Evolutionary conservation across 768 basidiomycete species (phyloP).

Genomic region (Tylopilus balloui): DNA sequence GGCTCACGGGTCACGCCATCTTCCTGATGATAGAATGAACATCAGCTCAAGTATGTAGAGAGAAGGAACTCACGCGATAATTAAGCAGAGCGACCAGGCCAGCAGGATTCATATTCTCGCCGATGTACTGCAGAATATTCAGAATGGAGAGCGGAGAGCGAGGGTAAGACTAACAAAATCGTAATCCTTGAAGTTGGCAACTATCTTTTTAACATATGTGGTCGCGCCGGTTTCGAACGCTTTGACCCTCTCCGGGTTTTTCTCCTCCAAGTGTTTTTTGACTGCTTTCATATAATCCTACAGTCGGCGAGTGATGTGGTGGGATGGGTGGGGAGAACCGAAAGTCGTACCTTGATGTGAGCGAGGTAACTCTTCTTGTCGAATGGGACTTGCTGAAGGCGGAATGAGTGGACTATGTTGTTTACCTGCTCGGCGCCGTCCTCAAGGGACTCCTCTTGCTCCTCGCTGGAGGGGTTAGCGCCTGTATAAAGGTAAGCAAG

Average conservation of each 20-base stretch:
- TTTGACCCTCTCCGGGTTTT: conserved; percentile 55
- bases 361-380: conserved; percentile 86
- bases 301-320: neutral
- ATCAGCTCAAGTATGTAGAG: neutral
- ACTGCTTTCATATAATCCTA: conserved; percentile 93
- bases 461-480: conserved; percentile 91
- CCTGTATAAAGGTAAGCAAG: conserved; percentile 42
- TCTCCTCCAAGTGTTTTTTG: conserved; percentile 57
- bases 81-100: conserved; percentile 95
- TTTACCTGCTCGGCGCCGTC: conserved; percentile 75
- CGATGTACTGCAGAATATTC: conserved; percentile 49
- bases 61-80: conserved; percentile 61
- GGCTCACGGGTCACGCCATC: conserved; percentile 79
- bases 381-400: conserved; percentile 73
- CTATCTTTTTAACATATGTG: conserved; percentile 80
- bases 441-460: conserved; percentile 74
- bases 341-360: conserved; percentile 66
- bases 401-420: conserved; percentile 90
- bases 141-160: neutral
- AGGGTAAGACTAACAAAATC: conserved; percentile 65
- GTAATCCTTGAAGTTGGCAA: conserved; percentile 87
- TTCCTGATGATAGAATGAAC: conserved; percentile 40
- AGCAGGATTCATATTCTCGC: conserved; percentile 76
- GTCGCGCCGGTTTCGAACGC: conserved; percentile 81
- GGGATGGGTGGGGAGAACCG: neutral